Percentiles rank a stretch among this genome's conserved stretches.
Evolutionary conservation across 2,329 filamentous ascomycete species (phyloP).

Genomic region (Aspergillus pseudoviridinutans): DNA sequence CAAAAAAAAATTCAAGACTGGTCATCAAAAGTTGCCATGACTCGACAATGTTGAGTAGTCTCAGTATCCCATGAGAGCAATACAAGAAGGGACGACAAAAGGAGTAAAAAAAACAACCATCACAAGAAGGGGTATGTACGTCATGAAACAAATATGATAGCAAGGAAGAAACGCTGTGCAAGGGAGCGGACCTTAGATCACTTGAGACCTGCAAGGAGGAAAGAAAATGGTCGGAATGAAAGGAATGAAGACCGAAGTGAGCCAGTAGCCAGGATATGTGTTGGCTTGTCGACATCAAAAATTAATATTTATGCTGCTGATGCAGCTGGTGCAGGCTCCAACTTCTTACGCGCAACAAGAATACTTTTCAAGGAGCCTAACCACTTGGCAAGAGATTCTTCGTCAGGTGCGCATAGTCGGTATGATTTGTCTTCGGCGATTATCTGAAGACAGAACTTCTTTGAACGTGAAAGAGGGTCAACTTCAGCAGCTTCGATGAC

Average conservation of each 20-base stretch:
- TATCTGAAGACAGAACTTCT: conserved; percentile 82
- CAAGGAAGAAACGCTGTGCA: neutral
- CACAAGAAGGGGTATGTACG: conserved; percentile 16
- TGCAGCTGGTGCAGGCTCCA: conserved; percentile 18
- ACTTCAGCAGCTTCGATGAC: conserved; percentile 92
- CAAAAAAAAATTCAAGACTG: neutral
- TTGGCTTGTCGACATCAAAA: neutral
- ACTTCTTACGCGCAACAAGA: conserved; percentile 34
- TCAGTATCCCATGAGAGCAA: neutral
- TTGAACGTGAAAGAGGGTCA: conserved; percentile 78
- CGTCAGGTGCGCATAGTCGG: conserved; percentile 71
- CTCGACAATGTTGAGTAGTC: neutral
- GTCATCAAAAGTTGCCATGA: neutral
- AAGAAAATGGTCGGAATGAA: neutral
- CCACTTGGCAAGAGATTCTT: conserved; percentile 78
- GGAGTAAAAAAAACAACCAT: neutral
- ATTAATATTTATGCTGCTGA: conserved; percentile 5
- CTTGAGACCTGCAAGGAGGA: neutral
- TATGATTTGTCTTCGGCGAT: conserved; percentile 89
- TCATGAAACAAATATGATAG: conserved; percentile 8
- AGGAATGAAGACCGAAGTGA: neutral
- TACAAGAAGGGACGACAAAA: neutral
- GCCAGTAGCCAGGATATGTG: neutral
- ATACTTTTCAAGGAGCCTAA: conserved; percentile 85
- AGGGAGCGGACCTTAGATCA: neutral